phyloP scores from a whole-genome alignment of 306 rosid species.

The Begonia masoniana region DNA sequence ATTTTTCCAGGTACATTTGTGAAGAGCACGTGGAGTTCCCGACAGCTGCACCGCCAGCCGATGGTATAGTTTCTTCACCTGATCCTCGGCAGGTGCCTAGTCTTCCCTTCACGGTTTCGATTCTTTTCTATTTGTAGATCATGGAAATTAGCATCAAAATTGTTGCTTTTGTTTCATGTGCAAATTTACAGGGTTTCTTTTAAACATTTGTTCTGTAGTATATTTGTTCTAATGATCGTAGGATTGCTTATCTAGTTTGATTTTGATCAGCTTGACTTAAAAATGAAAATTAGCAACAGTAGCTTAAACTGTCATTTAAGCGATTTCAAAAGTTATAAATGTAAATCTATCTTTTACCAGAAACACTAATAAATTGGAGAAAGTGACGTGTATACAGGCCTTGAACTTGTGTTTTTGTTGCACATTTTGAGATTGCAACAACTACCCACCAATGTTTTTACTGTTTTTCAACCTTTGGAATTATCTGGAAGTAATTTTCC shows the following conservation, averaged over 20 bases:
- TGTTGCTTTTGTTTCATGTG: neutral
- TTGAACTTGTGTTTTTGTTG: too few species aligned
- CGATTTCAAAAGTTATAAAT: neutral
- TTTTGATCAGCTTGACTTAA: neutral
- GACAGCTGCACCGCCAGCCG: constrained; percentile 65
- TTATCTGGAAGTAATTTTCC: too few species aligned
- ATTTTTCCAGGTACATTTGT: constrained; percentile 62
- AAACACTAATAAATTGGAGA: too few species aligned
- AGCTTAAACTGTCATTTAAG: too few species aligned
- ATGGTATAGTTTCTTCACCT: constrained; percentile 9
- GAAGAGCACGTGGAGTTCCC: constrained; percentile 62
- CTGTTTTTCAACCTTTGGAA: too few species aligned
- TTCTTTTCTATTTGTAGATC: constrained; percentile 5
- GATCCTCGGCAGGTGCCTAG: neutral
- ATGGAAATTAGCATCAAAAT: neutral
- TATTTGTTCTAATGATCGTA: neutral
- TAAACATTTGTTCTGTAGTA: neutral
- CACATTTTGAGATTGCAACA: too few species aligned
- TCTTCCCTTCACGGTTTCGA: neutral
- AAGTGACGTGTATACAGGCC: too few species aligned
- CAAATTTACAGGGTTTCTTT: neutral
- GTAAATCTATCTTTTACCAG: neutral
- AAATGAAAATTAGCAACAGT: neutral
- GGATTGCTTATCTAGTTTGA: neutral
- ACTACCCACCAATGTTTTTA: too few species aligned